A percentile compares a stretch with the other conserved stretches of the same genome.
Evolutionary conservation across 2,329 filamentous ascomycete species (phyloP).

Genomic region (Fusarium sulawesiense): DNA sequence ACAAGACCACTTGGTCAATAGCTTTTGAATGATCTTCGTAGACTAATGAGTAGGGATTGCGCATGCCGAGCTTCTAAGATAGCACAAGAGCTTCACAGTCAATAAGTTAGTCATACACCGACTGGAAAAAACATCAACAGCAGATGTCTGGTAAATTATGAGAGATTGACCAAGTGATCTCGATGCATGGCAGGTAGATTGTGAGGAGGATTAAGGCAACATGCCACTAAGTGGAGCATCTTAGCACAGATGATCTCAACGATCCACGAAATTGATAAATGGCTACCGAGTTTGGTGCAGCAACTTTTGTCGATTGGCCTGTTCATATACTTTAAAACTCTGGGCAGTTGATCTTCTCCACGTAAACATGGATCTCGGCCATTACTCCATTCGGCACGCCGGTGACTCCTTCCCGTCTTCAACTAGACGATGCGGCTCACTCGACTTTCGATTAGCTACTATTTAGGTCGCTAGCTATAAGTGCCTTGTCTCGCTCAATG

Average conservation of each 20-base stretch:
- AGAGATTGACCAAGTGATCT: background rate
- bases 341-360: background rate
- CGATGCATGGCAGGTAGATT: background rate
- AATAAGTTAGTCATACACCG: background rate
- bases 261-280: background rate
- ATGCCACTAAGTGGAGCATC: constrained; percentile 2
- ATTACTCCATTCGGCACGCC: constrained; percentile 12
- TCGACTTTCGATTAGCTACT: background rate
- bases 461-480: background rate
- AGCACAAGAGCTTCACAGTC: background rate
- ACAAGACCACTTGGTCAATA: background rate
- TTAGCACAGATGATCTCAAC: constrained; percentile 1
- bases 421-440: background rate
- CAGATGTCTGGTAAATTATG: background rate
- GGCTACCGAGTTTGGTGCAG: background rate
- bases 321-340: background rate
- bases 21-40: background rate
- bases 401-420: constrained; percentile 1
- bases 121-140: background rate
- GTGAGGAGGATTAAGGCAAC: background rate
- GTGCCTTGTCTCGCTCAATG: background rate
- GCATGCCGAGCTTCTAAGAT: background rate
- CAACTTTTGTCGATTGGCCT: background rate
- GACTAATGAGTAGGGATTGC: background rate
- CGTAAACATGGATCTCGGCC: background rate